Evolutionary conservation across 371 early-diverging fungal species (phyloP).

Genomic region (Massospora cicadina): DNA sequence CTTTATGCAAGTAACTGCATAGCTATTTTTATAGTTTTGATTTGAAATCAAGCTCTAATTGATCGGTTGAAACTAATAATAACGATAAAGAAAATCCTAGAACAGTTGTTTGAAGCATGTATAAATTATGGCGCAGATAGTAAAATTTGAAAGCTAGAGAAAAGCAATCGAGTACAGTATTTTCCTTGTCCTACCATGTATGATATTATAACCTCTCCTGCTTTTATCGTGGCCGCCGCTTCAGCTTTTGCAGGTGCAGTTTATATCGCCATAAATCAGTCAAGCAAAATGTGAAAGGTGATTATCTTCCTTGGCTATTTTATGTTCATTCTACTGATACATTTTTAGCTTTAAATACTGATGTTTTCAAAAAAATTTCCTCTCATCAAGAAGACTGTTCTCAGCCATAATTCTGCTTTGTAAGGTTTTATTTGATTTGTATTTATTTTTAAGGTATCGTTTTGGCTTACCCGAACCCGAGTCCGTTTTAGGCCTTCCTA

Average conservation of each 20-base stretch:
- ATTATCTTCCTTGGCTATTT: background rate
- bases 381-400: constrained; percentile 49
- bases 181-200: no score
- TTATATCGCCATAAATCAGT: constrained; percentile 1
- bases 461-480: constrained; percentile 56
- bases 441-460: constrained; percentile 43
- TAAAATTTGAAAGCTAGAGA: no score
- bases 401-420: constrained; percentile 73
- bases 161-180: no score
- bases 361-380: constrained; percentile 65
- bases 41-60: no score
- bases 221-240: background rate
- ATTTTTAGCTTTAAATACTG: constrained; percentile 37
- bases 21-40: no score
- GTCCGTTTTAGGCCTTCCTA: constrained; percentile 63
- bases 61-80: no score
- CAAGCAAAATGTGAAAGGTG: background rate
- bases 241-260: background rate
- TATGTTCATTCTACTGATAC: background rate
- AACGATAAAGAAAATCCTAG: no score
- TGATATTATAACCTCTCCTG: background rate
- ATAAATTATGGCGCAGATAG: no score
- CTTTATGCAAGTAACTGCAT: no score
- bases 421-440: constrained; percentile 20
- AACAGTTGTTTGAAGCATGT: no score